Percentiles rank a stretch among this genome's conserved stretches.
Evolutionary conservation across 140 eudicot genomes (phyloP).

Genomic region (Stevia rebaudiana): DNA sequence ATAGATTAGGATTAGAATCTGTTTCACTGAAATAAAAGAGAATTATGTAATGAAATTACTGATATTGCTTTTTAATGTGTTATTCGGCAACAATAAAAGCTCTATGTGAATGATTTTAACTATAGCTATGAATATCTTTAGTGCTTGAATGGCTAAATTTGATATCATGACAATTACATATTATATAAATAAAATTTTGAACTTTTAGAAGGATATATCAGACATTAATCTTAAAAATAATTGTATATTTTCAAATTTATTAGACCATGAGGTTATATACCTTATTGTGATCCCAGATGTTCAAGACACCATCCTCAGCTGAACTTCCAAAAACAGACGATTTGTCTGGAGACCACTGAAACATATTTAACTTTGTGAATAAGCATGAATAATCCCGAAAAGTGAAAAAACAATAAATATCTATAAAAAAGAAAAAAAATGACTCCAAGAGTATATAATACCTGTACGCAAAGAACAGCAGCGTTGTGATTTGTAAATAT

Average conservation of each 20-base stretch:
- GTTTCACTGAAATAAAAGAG: neutral
- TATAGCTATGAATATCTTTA: neutral
- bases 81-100: neutral
- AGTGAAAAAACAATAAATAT: neutral
- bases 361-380: constrained; percentile 2
- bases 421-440: neutral
- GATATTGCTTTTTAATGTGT: neutral
- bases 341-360: constrained; percentile 91
- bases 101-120: neutral
- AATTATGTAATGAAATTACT: neutral
- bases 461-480: constrained; percentile 93
- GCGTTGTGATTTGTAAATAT: constrained; percentile 70
- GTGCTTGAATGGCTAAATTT: neutral
- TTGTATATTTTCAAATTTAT: too few species aligned
- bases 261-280: constrained; percentile 17
- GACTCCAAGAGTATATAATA: neutral
- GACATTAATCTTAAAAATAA: neutral
- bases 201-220: neutral
- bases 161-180: neutral
- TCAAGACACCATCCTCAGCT: constrained; percentile 81
- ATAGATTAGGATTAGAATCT: neutral
- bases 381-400: neutral
- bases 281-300: constrained; percentile 82
- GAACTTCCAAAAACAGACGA: constrained; percentile 85
- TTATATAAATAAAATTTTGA: too few species aligned